Conservation (phyloP, 768 basidiomycete genomes). For the Lactarius hengduanensis region DNA sequence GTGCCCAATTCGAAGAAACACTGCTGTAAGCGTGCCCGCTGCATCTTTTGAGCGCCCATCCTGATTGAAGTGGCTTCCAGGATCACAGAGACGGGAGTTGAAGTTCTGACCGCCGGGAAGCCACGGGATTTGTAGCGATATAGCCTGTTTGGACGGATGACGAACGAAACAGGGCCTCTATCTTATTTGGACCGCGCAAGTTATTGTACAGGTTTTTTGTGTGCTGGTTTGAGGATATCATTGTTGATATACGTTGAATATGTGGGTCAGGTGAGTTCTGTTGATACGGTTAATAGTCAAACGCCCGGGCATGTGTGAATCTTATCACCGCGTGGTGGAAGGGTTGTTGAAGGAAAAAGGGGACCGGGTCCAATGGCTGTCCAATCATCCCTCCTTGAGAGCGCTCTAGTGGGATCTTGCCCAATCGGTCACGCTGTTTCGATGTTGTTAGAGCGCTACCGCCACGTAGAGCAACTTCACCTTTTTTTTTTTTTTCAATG, state of each 20-base stretch:
- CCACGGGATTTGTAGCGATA: conserved; percentile 35
- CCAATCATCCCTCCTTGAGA: conserved; percentile 14
- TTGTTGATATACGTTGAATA: not conserved
- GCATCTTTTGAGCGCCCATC: conserved; percentile 8
- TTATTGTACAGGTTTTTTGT: conserved; percentile 15
- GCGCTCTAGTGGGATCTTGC: conserved; percentile 19
- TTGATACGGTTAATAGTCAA: conserved; percentile 3
- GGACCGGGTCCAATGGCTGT: conserved; percentile 11
- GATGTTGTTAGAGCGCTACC: conserved; percentile 24
- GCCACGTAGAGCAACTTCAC: conserved; percentile 22
- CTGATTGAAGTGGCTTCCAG: conserved; percentile 43
- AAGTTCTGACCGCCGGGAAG: conserved; percentile 72
- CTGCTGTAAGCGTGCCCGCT: conserved; percentile 64
- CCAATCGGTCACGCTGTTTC: conserved; percentile 22
- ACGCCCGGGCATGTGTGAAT: conserved; percentile 14
- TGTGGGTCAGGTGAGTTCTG: conserved; percentile 16
- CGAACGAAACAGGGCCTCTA: conserved; percentile 15
- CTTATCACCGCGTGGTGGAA: conserved; percentile 17
- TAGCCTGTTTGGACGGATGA: conserved; percentile 24
- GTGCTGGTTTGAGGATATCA: conserved; percentile 11
- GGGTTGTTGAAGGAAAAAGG: not conserved
- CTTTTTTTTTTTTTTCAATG: conserved; percentile 32
- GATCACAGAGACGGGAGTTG: conserved; percentile 88
- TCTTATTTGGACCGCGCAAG: conserved; percentile 18
- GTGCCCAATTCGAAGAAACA: conserved; percentile 98